Evolutionary conservation across 2,329 filamentous ascomycete species (phyloP).

Genomic region (Saccharata proteae): DNA sequence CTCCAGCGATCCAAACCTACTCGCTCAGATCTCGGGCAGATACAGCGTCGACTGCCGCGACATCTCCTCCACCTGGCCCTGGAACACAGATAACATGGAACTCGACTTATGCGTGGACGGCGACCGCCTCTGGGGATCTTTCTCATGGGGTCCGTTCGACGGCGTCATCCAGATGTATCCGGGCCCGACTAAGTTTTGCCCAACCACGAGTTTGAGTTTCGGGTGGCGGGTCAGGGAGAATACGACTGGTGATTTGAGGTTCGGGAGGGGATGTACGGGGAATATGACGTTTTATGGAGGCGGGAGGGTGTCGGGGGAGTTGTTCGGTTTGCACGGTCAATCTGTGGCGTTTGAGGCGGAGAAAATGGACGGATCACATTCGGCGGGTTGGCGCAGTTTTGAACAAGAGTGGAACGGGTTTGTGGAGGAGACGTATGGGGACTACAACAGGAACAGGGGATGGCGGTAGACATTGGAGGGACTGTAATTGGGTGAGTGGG

Average conservation of each 20-base stretch:
- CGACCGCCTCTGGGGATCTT: constrained; percentile 35
- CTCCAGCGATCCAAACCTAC: constrained; percentile 16
- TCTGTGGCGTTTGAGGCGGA: constrained; percentile 17
- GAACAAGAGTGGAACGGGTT: constrained; percentile 14
- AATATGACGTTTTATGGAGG: constrained; percentile 17
- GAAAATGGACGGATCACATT: constrained; percentile 13
- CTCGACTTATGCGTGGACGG: constrained; percentile 27
- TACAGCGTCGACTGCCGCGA: constrained; percentile 27
- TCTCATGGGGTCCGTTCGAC: constrained; percentile 30
- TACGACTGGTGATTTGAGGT: constrained; percentile 14
- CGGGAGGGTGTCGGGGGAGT: constrained; percentile 12
- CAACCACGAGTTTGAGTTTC: constrained; percentile 5
- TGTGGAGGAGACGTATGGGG: constrained; percentile 17
- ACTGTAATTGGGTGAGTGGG: too few relatives aligned
- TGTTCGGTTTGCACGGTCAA: constrained; percentile 18
- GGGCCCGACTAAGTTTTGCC: constrained; percentile 8
- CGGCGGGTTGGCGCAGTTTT: too few relatives aligned
- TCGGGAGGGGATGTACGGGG: constrained; percentile 23
- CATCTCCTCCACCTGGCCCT: constrained; percentile 14
- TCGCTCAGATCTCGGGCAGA: constrained; percentile 26
- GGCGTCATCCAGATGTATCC: constrained; percentile 31
- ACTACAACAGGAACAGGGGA: too few relatives aligned
- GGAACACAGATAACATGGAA: not conserved
- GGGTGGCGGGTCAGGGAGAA: constrained; percentile 22
- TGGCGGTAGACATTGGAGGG: too few relatives aligned